Evolutionary conservation across 2,329 filamentous ascomycete species (phyloP).

Genomic region (Didymella pinodella): DNA sequence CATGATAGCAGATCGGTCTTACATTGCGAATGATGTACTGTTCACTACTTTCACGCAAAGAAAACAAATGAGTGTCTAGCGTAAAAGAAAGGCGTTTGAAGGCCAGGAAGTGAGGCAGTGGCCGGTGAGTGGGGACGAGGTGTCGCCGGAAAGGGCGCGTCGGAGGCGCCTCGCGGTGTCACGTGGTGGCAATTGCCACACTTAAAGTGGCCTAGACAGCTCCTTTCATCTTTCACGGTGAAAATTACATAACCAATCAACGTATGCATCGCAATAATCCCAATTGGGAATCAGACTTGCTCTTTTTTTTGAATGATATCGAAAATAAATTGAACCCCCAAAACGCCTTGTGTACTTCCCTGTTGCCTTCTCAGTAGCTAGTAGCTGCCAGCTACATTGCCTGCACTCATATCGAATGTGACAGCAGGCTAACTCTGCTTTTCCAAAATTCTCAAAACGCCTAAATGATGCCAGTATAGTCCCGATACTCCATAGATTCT

Average conservation of each 20-base stretch:
- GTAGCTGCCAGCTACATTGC: neutral
- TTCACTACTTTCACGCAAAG: neutral
- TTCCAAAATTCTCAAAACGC: neutral
- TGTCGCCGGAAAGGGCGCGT: slow-evolving; percentile 28
- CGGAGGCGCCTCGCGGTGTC: slow-evolving; percentile 29
- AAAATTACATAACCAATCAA: neutral
- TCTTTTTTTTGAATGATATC: neutral
- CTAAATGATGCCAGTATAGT: neutral
- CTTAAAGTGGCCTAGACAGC: slow-evolving; percentile 11
- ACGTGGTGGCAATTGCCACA: slow-evolving; percentile 28
- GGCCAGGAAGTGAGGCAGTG: slow-evolving; percentile 2
- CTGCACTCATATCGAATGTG: neutral
- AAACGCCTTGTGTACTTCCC: neutral
- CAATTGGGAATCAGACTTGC: neutral
- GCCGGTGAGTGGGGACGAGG: slow-evolving; percentile 20
- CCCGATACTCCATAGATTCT: neutral
- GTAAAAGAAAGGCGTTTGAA: slow-evolving; percentile 3
- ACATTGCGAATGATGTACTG: slow-evolving; percentile 25
- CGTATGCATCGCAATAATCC: neutral
- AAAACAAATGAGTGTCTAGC: neutral
- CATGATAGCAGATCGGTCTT: slow-evolving; percentile 1
- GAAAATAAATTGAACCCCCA: neutral
- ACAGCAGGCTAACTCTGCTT: slow-evolving; percentile 1
- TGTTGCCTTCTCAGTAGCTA: neutral
- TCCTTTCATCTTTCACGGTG: slow-evolving; percentile 6